Evolutionary conservation across 768 basidiomycete genomes (phyloP).

Genomic region (Auricularia sp.): DNA sequence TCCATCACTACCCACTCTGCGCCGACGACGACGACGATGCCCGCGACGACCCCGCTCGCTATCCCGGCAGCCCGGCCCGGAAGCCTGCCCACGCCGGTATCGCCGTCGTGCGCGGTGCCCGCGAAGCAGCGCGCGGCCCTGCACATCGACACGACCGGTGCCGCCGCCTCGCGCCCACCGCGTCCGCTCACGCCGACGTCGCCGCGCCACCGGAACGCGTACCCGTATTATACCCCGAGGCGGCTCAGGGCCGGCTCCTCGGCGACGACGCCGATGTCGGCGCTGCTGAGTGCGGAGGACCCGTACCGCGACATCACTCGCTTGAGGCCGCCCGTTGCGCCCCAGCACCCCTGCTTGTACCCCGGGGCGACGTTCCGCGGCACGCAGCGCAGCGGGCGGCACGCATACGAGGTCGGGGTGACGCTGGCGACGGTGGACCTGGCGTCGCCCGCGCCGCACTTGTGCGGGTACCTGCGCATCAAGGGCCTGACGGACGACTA

Average conservation of each 20-base stretch:
- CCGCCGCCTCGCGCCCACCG: background rate
- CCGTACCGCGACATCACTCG: conserved; percentile 70
- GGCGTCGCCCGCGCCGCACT: conserved; percentile 73
- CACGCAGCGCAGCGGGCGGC: conserved; percentile 88
- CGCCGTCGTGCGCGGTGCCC: background rate
- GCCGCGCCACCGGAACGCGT: background rate
- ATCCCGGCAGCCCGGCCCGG: background rate
- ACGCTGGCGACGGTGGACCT: conserved; percentile 45
- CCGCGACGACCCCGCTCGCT: background rate
- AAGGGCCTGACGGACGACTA: conserved; percentile 87
- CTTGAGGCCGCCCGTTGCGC: conserved; percentile 58
- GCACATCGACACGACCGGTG: background rate
- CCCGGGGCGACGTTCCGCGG: conserved; percentile 84
- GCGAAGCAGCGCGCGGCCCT: background rate
- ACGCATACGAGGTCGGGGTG: conserved; percentile 89
- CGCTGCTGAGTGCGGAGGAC: conserved; percentile 14
- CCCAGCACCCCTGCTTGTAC: conserved; percentile 63
- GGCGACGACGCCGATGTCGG: background rate
- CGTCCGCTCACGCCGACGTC: background rate
- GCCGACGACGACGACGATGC: background rate
- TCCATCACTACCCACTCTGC: too few relatives aligned
- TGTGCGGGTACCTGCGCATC: conserved; percentile 90
- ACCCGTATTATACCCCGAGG: background rate
- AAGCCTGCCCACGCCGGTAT: background rate
- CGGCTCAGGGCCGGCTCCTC: background rate